Conservation (phyloP, 805 yeast genomes). For the Grigorovia jiainica region DNA sequence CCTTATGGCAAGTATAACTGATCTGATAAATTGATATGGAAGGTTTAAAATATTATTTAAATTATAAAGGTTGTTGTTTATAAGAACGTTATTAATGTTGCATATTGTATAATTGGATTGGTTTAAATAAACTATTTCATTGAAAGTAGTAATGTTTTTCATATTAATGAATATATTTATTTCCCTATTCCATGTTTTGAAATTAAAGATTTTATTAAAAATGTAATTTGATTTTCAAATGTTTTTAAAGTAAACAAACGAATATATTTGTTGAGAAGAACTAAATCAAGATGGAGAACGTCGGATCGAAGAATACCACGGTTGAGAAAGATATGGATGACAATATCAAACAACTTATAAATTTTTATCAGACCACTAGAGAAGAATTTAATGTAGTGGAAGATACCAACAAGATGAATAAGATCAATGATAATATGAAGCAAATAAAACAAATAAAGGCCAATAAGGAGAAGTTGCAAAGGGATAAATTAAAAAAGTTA, state of each 20-base stretch:
- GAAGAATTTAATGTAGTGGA: too few species aligned
- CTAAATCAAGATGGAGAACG: too few species aligned
- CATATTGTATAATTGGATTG: constrained; percentile 12
- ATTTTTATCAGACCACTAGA: too few species aligned
- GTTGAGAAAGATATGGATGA: constrained; percentile 14
- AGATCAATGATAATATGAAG: too few species aligned
- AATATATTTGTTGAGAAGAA: too few species aligned
- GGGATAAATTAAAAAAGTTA: too few species aligned
- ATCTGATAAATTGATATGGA: constrained; percentile 11
- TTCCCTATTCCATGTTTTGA: not conserved
- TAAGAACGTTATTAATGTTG: constrained; percentile 13
- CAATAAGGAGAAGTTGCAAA: too few species aligned
- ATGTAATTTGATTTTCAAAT: too few species aligned
- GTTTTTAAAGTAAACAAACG: too few species aligned
- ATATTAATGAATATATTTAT: not conserved
- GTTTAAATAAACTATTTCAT: constrained; percentile 19
- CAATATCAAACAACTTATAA: constrained; percentile 7
- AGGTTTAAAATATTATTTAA: constrained; percentile 8
- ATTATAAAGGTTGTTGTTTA: constrained; percentile 8
- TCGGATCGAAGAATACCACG: too few species aligned
- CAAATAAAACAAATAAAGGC: too few species aligned
- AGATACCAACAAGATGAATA: too few species aligned
- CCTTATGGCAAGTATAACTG: constrained; percentile 10
- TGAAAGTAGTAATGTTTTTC: constrained; percentile 1
- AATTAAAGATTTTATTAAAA: not conserved